Conservation (phyloP, 148 eudicot species). For the Rhododendron molle region DNA sequence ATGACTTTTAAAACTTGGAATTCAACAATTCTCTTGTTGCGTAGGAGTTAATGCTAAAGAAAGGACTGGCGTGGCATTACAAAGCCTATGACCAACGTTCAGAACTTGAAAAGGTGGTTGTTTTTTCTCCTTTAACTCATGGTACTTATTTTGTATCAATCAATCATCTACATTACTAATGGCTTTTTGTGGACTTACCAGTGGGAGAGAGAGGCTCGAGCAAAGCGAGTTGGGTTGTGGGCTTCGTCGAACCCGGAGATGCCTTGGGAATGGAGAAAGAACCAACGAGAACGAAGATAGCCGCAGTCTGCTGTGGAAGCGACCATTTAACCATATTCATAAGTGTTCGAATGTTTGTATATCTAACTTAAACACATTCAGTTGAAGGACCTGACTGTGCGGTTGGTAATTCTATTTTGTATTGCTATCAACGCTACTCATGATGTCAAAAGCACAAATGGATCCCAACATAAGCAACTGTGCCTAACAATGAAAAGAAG, state of each 20-base stretch:
- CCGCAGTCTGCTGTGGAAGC: not conserved
- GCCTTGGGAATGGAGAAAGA: slow-evolving; percentile 93
- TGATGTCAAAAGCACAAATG: not conserved
- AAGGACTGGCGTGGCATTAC: slow-evolving; percentile 94
- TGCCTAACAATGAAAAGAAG: not conserved
- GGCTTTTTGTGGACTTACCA: slow-evolving; percentile 2
- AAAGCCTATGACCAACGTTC: slow-evolving; percentile 70
- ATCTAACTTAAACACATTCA: not conserved
- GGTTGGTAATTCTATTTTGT: not conserved
- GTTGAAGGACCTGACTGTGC: not conserved
- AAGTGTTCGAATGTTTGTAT: not conserved
- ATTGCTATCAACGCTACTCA: not conserved
- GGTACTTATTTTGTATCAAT: not conserved
- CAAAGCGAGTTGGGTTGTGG: slow-evolving; percentile 76
- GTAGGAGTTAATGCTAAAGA: slow-evolving; percentile 87
- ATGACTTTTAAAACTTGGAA: too few species aligned
- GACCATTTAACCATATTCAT: not conserved
- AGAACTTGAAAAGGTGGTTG: slow-evolving; percentile 58
- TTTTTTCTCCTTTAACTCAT: not conserved
- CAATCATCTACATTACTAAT: not conserved
- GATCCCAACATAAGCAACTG: not conserved
- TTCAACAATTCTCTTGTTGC: not conserved
- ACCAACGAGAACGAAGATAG: slow-evolving; percentile 30
- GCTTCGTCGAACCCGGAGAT: slow-evolving; percentile 74
- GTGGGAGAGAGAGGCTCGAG: slow-evolving; percentile 91